Evolutionary conservation across 164 flowering plant species (phyloP), one percentile per base, ranked within the genome.

Genomic region (Stephania japonica): DNA sequence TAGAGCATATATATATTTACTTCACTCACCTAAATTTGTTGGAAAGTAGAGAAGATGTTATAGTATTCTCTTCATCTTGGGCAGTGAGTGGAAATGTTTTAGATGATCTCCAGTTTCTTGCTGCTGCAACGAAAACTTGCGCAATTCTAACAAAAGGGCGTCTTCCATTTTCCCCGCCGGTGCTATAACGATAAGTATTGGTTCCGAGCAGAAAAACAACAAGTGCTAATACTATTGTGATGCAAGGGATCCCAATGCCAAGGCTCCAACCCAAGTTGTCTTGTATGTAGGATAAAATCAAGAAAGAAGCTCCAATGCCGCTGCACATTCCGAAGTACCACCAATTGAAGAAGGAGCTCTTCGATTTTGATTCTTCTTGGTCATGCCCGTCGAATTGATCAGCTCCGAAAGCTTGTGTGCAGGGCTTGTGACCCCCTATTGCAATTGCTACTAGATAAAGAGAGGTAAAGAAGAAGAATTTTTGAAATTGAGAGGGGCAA

Each of bases 341-440:
- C 78, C 78, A 76, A 53, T 76, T 75, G 73, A 75, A 75, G 68
- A 75, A 75, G 1, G 78, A 70, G 69, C 78, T 75, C 74, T 70
- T 70, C 27, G 72, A 14, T 56, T 72, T 72, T 25, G 53, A 25
- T 41, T 71, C 75, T 44, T 66, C 43, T 21, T 41, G 62, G 43
- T 56, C 47, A 8, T 16, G 41, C 9, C 61, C 75, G 21, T 72
- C 71, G 41, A 76, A 76, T 56, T 76, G 78, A 72, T 76, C 78
- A 7, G 71, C 80, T 23, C 80, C 80, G 13, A 78, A 78, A 11
- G 75, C 75, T 14, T 71, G 77, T 10, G 69, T 72, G 24, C 80
- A 75, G 5, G 80, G 75, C 59, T 75, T 78, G 64, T 70, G 78
- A 7, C 78, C 78, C 7, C 75, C 72, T 49, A 21, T 47, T 6